Conservation (phyloP, 164 flowering plant species). For the Houttuynia cordata region DNA sequence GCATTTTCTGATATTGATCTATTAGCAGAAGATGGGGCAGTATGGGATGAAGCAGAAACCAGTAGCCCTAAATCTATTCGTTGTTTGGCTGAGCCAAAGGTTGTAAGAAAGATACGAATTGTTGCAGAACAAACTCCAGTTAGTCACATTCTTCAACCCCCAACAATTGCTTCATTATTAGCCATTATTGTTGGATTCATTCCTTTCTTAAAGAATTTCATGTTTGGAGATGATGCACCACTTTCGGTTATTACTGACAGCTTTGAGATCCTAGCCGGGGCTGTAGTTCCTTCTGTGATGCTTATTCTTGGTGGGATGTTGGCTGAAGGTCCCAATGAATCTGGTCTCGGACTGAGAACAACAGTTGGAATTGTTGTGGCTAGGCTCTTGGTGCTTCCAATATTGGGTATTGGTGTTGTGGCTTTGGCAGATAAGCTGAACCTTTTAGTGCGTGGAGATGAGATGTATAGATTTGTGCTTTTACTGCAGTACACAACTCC, state of each 20-base stretch:
- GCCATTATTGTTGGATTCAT: slow-evolving; percentile 62
- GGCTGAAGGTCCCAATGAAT: slow-evolving; percentile 55
- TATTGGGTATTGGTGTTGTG: slow-evolving; percentile 63
- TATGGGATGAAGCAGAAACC: slow-evolving; percentile 6
- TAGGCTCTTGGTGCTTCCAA: slow-evolving; percentile 73
- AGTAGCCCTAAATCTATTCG: slow-evolving; percentile 38
- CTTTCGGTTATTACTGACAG: slow-evolving; percentile 60
- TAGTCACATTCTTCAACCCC: slow-evolving; percentile 74
- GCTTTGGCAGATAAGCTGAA: slow-evolving; percentile 38
- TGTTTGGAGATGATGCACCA: slow-evolving; percentile 72
- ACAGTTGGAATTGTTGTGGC: slow-evolving; percentile 48
- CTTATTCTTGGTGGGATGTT: slow-evolving; percentile 73
- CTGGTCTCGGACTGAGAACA: slow-evolving; percentile 46
- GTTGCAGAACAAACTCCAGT: slow-evolving; percentile 84
- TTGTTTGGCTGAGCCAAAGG: slow-evolving; percentile 70
- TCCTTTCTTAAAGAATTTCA: slow-evolving; percentile 44
- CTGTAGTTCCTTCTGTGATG: slow-evolving; percentile 64
- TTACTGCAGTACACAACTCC: slow-evolving; percentile 77
- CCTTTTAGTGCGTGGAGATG: slow-evolving; percentile 38
- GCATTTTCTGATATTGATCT: slow-evolving; percentile 41
- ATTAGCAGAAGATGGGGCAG: slow-evolving; percentile 18
- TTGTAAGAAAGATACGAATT: slow-evolving; percentile 60
- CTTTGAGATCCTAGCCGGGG: slow-evolving; percentile 43
- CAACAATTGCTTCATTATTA: slow-evolving; percentile 71
- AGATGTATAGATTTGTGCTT: slow-evolving; percentile 67